phyloP scores from a whole-genome alignment of 1,284 basidiomycete genomes.

The Tetrapyrgos nigripes region DNA sequence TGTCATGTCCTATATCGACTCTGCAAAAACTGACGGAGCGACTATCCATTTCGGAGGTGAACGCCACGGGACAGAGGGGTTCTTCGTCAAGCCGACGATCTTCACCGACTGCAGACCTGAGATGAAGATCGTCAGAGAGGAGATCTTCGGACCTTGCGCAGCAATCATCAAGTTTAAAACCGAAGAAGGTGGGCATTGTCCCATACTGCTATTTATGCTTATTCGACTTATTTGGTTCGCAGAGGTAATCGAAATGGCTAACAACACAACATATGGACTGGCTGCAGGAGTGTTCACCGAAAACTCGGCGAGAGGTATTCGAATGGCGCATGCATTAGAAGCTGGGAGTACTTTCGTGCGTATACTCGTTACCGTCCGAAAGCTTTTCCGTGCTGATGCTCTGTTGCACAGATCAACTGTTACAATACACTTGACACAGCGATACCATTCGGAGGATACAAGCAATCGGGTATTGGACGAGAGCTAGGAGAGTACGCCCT shows the following conservation, averaged over 20 bases:
- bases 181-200: constrained; percentile 46
- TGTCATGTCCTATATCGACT: constrained; percentile 87
- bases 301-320: constrained; percentile 70
- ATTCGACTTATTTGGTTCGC: constrained; percentile 3
- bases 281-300: constrained; percentile 80
- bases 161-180: constrained; percentile 75
- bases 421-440: constrained; percentile 62
- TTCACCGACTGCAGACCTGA: constrained; percentile 79
- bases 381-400: background rate
- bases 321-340: constrained; percentile 70
- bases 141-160: constrained; percentile 89
- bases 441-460: constrained; percentile 83
- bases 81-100: constrained; percentile 81
- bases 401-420: constrained; percentile 59
- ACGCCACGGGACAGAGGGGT: constrained; percentile 75
- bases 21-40: constrained; percentile 85
- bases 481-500: constrained; percentile 82
- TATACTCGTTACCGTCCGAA: background rate
- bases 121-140: constrained; percentile 89
- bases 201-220: background rate
- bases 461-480: constrained; percentile 77
- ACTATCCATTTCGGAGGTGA: constrained; percentile 80
- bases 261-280: constrained; percentile 85
- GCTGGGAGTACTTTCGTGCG: constrained; percentile 74
- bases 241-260: constrained; percentile 87